Evolutionary conservation across 2,329 filamentous ascomycete species (phyloP).

Genomic region (Exophiala mesophila): DNA sequence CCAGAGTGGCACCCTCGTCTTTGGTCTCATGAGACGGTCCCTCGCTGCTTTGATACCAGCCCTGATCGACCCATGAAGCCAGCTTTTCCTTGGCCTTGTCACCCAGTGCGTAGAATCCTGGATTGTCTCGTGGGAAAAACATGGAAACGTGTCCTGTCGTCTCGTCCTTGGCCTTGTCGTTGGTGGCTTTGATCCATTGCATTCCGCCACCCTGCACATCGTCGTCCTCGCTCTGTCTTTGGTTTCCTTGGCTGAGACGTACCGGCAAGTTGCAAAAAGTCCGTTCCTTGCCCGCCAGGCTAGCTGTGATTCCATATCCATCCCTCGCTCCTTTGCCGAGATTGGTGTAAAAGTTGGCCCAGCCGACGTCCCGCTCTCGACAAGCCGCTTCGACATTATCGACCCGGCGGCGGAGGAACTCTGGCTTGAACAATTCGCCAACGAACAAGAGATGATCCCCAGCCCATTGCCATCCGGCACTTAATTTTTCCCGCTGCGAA

Average conservation of each 20-base stretch:
- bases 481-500: slow-evolving; percentile 74
- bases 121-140: slow-evolving; percentile 43
- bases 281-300: slow-evolving; percentile 54
- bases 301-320: slow-evolving; percentile 45
- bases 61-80: slow-evolving; percentile 33
- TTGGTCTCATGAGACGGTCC: slow-evolving; percentile 16
- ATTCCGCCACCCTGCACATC: slow-evolving; percentile 34
- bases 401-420: slow-evolving; percentile 73
- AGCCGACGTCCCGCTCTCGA: slow-evolving; percentile 36
- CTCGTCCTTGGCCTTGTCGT: slow-evolving; percentile 75
- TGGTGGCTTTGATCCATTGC: slow-evolving; percentile 66
- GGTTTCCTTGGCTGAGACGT: slow-evolving; percentile 23
- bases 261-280: slow-evolving; percentile 82
- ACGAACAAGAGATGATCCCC: slow-evolving; percentile 91
- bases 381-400: slow-evolving; percentile 60
- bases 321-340: slow-evolving; percentile 63
- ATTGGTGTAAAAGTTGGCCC: slow-evolving; percentile 80
- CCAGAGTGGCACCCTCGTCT: slow-evolving; percentile 12
- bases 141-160: slow-evolving; percentile 66
- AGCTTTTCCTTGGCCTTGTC: slow-evolving; percentile 36
- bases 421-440: slow-evolving; percentile 76
- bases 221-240: slow-evolving; percentile 20
- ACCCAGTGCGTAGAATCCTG: slow-evolving; percentile 39
- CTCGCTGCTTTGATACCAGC: slow-evolving; percentile 26
- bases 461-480: slow-evolving; percentile 72